Evolutionary conservation across 1,139 yeast species (phyloP), one percentile per base, ranked within the genome.

Genomic region (Saccharomyces hybrid): DNA sequence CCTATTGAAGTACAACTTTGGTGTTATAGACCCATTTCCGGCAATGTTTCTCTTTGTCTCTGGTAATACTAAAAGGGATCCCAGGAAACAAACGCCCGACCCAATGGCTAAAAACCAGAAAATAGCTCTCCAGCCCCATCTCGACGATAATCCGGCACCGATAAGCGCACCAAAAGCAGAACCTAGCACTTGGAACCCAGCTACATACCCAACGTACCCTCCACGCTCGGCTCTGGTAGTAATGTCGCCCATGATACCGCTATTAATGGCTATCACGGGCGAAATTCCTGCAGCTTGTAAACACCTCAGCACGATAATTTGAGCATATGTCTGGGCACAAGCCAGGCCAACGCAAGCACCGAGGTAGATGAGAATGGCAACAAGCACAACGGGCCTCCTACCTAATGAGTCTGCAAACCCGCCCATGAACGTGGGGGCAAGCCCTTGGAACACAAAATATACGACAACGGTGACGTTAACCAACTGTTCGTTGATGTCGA

Each of bases 131-230:
- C 95, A 88, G 9, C 80, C 78, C 75, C 85, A 79, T 16, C 77
- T 69, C 1, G 79, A 70, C 2, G 83, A 79, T 38, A 88, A 68
- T 0, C 78, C 80, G 6, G 91, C 86, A 23, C 96, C 96, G 26
- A 88, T 70, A 11, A 88, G 70, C 0, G 95, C 89, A 5, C 95
- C 91, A 57, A 86, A 75, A 0, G 88, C 89, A 62, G 83, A 86
- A 1, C 95, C 95, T 16, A 86, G 63, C 7, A 86, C 74, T 2
- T 83, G 78, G 13, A 83, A 71, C 0, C 93, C 95, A 14, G 79
- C 70, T 2, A 80, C 78, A 20, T 82, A 64, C 0, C 93, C 91
- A 50, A 83, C 78, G 55, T 77, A 78, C 8, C 79, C 75, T 7
- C 95, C 96, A 55, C 96, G 74, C 56, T 83, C 82, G n/a, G 73